Evolutionary conservation across 2,329 filamentous ascomycete species (phyloP), one percentile per base, ranked within the genome.

Genomic region (Conoideocrella luteorostrata): DNA sequence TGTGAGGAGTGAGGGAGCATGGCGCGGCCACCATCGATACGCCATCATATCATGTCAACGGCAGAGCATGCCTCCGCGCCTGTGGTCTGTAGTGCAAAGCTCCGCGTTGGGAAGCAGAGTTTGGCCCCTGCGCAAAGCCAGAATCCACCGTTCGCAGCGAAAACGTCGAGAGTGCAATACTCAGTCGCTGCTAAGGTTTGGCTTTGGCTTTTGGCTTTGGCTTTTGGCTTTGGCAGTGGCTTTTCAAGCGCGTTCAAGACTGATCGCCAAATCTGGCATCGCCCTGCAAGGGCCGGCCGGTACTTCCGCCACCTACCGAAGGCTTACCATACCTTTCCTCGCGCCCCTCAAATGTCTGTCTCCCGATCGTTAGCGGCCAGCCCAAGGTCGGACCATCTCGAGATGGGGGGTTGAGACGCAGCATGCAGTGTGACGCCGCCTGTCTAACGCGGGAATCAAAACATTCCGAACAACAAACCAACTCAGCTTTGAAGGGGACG

Each of bases 281-380:
- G 34, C 10, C 24, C 33, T 43, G 33, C 41, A 32, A 43, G 33
- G 41, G 41, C 41, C 33, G 33, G n/a, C 24, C 41, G 24, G 26
- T 26, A 43, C 24, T 13, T 22, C 24, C 41, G 18, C 18, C 41
- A 3, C 29, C 32, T 41, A 20, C n/a, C n/a, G n/a, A n/a, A n/a
- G n/a, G n/a, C n/a, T 32, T 17, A 30, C 26, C 15, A 40, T 18
- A 12, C 18, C 28, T 4, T 32, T 21, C 21, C 18, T 18, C 10
- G 3, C 15, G 5, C 13, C 13, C 21, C 18, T 37, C 20, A 22
- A 9, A 21, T 6, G 30, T 18, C 7, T 7, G 4, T 9, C 18
- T 10, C 9, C 10, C 18, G n/a, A n/a, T n/a, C n/a, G n/a, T n/a
- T n/a, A n/a, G n/a, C n/a, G n/a, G n/a, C n/a, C n/a, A n/a, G n/a